Evolutionary conservation across 352 stramenopile species (phyloP), one percentile per base, ranked within the genome.

Genomic region (Thalassiosira exigua): DNA sequence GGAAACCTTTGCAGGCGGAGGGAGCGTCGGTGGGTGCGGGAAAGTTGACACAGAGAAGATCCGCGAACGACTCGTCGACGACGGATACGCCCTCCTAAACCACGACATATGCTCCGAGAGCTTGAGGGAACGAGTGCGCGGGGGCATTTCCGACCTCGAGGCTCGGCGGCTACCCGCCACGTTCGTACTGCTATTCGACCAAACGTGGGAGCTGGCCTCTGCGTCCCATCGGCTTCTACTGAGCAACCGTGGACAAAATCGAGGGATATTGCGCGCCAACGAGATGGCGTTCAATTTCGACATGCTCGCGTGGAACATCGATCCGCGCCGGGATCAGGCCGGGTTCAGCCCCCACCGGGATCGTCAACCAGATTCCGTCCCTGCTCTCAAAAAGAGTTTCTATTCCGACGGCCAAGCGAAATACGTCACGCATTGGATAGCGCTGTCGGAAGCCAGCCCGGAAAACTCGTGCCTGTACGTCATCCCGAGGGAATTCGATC

Each of bases 311-410:
- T 92, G 83, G 79, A 81, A 90, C 36, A 85, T 92, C 74, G 65
- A 84, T 68, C 74, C 79, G 41, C 36, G 33, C 39, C 59, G 65
- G 4, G 64, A 78, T 36, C 50, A 59, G 53, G 19, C 66, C 12
- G 86, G 86, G n/a, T 92, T 92, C 59, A 84, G 64, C 65, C 83
- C 86, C 4, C 86, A 92, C 68, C 73, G 86, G 11, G 86, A 92
- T 82, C 71, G 86, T 46, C 86, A 92, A 71, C 86, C 86, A 19
- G 71, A 82, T 21, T 61, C 80, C 54, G 52, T 70, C 17, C 3
- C 27, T 33, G 44, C 58, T 27, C 32, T 77, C 5, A 11, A 73
- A 60, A 14, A 53, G 52, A 83, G 68, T 50, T 90, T 90, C 62
- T 81, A 88, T 74, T 33, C 29, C 12, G 54, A 76, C 17, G 48